Conservation (phyloP, 139 green algal genomes). For the Picochlorum sp. region DNA sequence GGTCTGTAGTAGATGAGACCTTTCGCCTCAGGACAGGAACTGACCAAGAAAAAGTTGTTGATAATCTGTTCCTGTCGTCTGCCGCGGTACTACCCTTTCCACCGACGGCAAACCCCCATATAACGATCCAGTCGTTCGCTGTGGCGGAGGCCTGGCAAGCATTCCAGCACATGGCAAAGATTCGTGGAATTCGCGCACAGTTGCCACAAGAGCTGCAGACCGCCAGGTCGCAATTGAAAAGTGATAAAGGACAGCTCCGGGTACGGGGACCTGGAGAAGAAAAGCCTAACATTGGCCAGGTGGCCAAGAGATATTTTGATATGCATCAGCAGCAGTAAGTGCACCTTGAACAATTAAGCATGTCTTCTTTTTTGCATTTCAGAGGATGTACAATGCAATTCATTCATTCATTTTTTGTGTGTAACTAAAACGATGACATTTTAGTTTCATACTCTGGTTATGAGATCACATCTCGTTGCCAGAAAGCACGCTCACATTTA, state of each 20-base stretch:
- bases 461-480: too few relatives aligned
- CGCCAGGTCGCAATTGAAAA: background rate
- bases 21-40: background rate
- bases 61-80: background rate
- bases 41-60: background rate
- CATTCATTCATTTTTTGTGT: too few relatives aligned
- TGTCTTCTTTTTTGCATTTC: too few relatives aligned
- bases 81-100: background rate
- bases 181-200: background rate
- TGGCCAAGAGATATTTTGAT: too few relatives aligned
- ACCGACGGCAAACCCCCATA: background rate
- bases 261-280: background rate
- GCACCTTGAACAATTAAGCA: too few relatives aligned
- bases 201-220: background rate
- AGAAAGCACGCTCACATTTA: too few relatives aligned
- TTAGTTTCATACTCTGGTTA: too few relatives aligned
- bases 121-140: background rate
- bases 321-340: too few relatives aligned
- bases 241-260: background rate
- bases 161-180: background rate
- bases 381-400: too few relatives aligned
- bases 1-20: background rate
- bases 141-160: constrained; percentile 1
- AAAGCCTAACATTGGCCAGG: background rate
- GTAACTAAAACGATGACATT: too few relatives aligned